Base-by-base conservation (phyloP, 768 basidiomycete species). In the Russula brevipes region DNA sequence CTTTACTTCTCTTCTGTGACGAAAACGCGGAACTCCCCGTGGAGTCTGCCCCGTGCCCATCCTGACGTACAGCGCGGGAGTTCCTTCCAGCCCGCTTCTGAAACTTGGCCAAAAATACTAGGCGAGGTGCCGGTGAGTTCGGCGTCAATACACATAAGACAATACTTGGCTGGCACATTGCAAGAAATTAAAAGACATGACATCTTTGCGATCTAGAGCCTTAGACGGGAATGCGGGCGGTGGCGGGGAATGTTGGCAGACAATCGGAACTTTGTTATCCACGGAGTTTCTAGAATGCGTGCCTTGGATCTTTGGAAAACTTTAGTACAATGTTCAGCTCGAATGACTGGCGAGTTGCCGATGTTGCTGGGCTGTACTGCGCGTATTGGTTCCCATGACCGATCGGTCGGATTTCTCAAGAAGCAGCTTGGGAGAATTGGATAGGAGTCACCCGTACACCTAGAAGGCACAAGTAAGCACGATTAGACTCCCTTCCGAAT, bases 381-480 rank as follows among this genome's bases (percentile, higher is more conserved):
- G 42, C 36, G 51, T 8, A 14, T 31, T 47, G 12, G 14, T 54
- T 64, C 63, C 58, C 63, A 64, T 45, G 53, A 64, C 63, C 63
- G 46, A 64, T 64, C 63, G 47, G 58, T 64, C 63, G 63, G 63
- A 41, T 51, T 64, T 38, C 45, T 36, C 38, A 59, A 54, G 55
- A 57, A 57, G 62, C 31, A 39, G 50, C 33, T 41, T 38, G 46
- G 47, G 30, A 46, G 19, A 36, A 24, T 24, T 30, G n/a, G 31
- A 53, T 59, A 63, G 63, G 63, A 53, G 57, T 59, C 63, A 50
- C 44, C 47, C 30, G 41, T 50, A 19, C 36, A 17, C 46, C 59
- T 46, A 16, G 35, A 52, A 50, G 49, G 57, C 61, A 36, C 61
- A 51, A 30, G 39, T 44, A 30, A 11, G 35, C 33, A 54, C 6